phyloP scores from a whole-genome alignment of 495 filamentous ascomycete species.

The Pyrenopolyporus hunteri region DNA sequence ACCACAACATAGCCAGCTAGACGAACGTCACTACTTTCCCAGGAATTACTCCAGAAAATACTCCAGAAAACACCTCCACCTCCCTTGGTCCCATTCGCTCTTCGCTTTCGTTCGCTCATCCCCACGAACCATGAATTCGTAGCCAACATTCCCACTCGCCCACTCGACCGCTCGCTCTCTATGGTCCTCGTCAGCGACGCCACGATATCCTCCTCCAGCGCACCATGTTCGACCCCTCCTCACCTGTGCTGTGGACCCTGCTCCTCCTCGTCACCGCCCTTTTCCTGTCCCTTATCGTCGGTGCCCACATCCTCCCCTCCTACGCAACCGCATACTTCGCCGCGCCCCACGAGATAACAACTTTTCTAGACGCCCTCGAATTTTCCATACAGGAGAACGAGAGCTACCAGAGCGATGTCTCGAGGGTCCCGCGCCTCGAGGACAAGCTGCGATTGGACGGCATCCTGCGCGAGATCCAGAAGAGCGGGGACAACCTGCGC shows the following conservation, averaged over 20 bases:
- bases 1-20: slow-evolving; percentile 16
- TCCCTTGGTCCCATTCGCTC: slow-evolving; percentile 14
- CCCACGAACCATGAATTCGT: slow-evolving; percentile 30
- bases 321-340: slow-evolving; percentile 55
- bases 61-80: neutral
- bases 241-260: slow-evolving; percentile 51
- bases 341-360: slow-evolving; percentile 55
- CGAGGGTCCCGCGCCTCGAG: slow-evolving; percentile 56
- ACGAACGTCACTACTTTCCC: slow-evolving; percentile 24
- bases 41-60: no score
- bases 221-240: slow-evolving; percentile 49
- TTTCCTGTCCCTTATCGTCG: slow-evolving; percentile 51
- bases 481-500: slow-evolving; percentile 58
- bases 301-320: slow-evolving; percentile 48
- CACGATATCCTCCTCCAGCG: slow-evolving; percentile 6
- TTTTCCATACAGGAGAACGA: slow-evolving; percentile 57
- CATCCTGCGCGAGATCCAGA: slow-evolving; percentile 61
- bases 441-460: slow-evolving; percentile 58
- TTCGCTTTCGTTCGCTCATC: slow-evolving; percentile 5
- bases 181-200: slow-evolving; percentile 23
- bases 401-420: slow-evolving; percentile 60
- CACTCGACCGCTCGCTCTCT: slow-evolving; percentile 22
- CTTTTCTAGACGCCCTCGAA: slow-evolving; percentile 58
- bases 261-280: slow-evolving; percentile 56
- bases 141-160: slow-evolving; percentile 12